Base-by-base conservation (phyloP, 202 grass and related monocot genomes). In the Brachypodium distachyon region DNA sequence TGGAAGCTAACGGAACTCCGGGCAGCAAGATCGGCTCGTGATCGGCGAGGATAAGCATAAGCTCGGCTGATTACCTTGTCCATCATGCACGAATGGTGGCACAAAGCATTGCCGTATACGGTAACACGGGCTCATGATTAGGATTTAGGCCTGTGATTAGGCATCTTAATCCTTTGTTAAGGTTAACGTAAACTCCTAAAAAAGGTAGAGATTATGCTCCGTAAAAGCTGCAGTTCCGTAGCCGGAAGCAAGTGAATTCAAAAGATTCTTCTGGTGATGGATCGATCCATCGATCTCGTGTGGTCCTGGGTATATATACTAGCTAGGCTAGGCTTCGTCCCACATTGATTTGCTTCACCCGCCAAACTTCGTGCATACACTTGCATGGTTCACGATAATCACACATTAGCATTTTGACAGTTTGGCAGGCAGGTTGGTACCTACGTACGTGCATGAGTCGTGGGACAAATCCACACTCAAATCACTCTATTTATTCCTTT, bases 191-290 rank as follows among this genome's bases (percentile, higher is more conserved):
- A 72, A 73, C 70, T 46, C 75, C 34, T 65, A 6, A 26, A 48
- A 82, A 66, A 55, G 46, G 40, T n/a, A 19, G 54, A 65, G 19
- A 68, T 79, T n/a, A n/a, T n/a, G n/a, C n/a, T n/a, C n/a, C n/a
- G n/a, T n/a, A n/a, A 78, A 80, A 77, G 60, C 72, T 13, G 6
- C 82, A 82, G 77, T 89, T 93, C 54, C 71, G 65, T 84, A 62
- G 69, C 81, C 72, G 77, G 47, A 93, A 84, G 90, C 66, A 81
- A 89, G 2, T 21, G 51, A 33, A 78, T 90, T 87, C 83, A 84
- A 87, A n/a, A 93, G 64, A 93, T 90, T 93, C 90, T 83, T 40
- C 23, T 12, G 65, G 41, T n/a, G n/a, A n/a, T n/a, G n/a, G n/a
- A n/a, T n/a, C 16, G 25, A 68, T 54, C 49, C 1, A 32, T 41